Evolutionary conservation across 805 yeast species (phyloP).

Genomic region (Candida vartiovaarae): DNA sequence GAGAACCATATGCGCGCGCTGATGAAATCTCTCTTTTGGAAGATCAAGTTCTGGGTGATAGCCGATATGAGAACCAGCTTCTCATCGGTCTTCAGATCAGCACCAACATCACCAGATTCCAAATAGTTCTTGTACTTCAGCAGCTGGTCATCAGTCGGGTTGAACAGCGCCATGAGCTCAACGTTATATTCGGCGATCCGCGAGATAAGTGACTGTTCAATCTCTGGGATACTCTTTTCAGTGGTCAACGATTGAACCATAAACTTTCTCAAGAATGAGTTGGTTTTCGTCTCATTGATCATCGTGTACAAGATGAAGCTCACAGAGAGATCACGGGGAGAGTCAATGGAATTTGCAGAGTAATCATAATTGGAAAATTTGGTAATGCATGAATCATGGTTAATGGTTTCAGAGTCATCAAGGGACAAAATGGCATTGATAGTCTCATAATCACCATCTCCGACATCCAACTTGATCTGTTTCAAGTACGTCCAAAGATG

Average conservation of each 20-base stretch:
- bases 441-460: slow-evolving; percentile 16
- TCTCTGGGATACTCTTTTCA: slow-evolving; percentile 16
- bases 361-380: slow-evolving; percentile 4
- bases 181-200: slow-evolving; percentile 15
- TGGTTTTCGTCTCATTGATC: slow-evolving; percentile 18
- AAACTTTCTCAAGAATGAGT: slow-evolving; percentile 19
- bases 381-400: slow-evolving; percentile 15
- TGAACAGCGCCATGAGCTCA: slow-evolving; percentile 23
- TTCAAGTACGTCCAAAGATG: slow-evolving; percentile 23
- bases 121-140: slow-evolving; percentile 14
- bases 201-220: slow-evolving; percentile 5
- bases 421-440: slow-evolving; percentile 23
- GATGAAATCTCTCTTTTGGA: slow-evolving; percentile 17
- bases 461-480: slow-evolving; percentile 14
- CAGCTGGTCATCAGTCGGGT: slow-evolving; percentile 23
- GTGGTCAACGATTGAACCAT: slow-evolving; percentile 18
- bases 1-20: slow-evolving; percentile 21
- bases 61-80: slow-evolving; percentile 22
- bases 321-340: slow-evolving; percentile 8
- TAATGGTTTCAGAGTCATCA: slow-evolving; percentile 20
- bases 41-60: slow-evolving; percentile 22
- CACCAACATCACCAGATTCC: slow-evolving; percentile 6
- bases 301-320: slow-evolving; percentile 14
- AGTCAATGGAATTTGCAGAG: not conserved
- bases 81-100: slow-evolving; percentile 17